Evolutionary conservation across 352 stramenopile species (phyloP), one percentile per base, ranked within the genome.

Genomic region (Pythium aristosporum): DNA sequence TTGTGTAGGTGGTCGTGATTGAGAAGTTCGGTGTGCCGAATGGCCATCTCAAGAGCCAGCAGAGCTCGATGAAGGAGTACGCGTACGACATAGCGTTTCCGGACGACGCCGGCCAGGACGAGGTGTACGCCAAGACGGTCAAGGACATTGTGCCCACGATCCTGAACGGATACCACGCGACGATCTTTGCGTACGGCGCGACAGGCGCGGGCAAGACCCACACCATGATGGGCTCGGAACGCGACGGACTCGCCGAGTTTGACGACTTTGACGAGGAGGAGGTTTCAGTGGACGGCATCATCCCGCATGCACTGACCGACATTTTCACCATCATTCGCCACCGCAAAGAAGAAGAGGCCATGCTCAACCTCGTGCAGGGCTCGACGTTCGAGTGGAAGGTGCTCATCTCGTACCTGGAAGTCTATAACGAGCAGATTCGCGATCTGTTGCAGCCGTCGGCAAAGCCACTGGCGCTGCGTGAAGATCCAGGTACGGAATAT

Each of bases 401-500:
- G 30, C 67, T 83, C 5, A 81, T 96, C 30, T 92, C 86, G 47
- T 98, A 96, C 48, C 63, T 98, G 3, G 92, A 98, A 68, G 93
- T 98, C 21, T 98, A 98, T 71, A 97, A 98, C 63, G 91, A 98
- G 65, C 75, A 91, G 20, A 96, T 97, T 48, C 77, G 87, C 34
- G 92, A 98, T 69, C 73, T 98, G 42, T 71, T 98, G 37, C 85
- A 94, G 64, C 85, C 81, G 21, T 70, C 64, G 11, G 18, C 43
- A 7, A 51, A 53, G 37, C 36, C 68, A 21, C 63, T 85, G 8
- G 68, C 73, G 18, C 59, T 87, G n/a, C 77, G 77, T 7, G 77
- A 87, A 49, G 74, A 87, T 57, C 68, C 72, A 73, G 72, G 76
- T 82, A 63, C 32, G 54, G 36, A 42, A 42, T 34, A 25, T 39